A percentile compares a stretch with the other conserved stretches of the same genome.
Evolutionary conservation across 306 rosid genomes (phyloP).

Genomic region (Notholithocarpus densiflorus): DNA sequence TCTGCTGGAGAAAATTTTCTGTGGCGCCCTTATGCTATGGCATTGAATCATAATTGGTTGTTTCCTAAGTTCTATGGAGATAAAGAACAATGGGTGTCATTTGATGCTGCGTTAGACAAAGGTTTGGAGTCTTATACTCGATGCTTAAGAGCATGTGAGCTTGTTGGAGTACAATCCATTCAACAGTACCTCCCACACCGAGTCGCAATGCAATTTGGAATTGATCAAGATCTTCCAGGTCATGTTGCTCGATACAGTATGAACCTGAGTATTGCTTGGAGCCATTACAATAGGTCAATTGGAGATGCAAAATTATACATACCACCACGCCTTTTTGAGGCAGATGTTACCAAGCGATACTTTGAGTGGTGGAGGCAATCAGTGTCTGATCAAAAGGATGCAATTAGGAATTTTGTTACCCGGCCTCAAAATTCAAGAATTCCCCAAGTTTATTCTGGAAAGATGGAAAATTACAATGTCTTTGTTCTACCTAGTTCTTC

Average conservation of each 20-base stretch:
- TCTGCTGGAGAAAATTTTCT: conserved; percentile 23
- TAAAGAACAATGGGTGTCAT: conserved; percentile 3
- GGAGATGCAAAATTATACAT: not conserved
- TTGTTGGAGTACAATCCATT: conserved; percentile 34
- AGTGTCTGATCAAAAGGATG: not conserved
- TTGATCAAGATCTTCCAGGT: conserved; percentile 60
- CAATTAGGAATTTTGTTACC: too few relatives aligned
- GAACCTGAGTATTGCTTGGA: not conserved
- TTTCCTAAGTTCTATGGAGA: conserved; percentile 1
- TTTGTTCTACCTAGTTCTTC: too few relatives aligned
- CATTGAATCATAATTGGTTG: conserved; percentile 7
- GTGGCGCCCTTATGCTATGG: conserved; percentile 44
- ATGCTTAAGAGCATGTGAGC: conserved; percentile 33
- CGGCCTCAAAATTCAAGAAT: not conserved
- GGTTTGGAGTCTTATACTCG: conserved; percentile 25
- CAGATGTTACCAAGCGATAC: conserved; percentile 22
- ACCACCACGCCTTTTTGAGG: conserved; percentile 17
- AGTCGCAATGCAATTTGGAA: conserved; percentile 63
- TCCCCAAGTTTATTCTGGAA: too few relatives aligned
- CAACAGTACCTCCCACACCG: conserved; percentile 47
- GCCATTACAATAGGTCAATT: not conserved
- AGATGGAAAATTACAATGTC: too few relatives aligned
- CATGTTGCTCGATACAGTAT: not conserved
- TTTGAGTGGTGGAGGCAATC: conserved; percentile 1
- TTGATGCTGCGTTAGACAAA: not conserved